phyloP scores from a whole-genome alignment of 2,329 filamentous ascomycete genomes.

The Tolypocladium tropicale region DNA sequence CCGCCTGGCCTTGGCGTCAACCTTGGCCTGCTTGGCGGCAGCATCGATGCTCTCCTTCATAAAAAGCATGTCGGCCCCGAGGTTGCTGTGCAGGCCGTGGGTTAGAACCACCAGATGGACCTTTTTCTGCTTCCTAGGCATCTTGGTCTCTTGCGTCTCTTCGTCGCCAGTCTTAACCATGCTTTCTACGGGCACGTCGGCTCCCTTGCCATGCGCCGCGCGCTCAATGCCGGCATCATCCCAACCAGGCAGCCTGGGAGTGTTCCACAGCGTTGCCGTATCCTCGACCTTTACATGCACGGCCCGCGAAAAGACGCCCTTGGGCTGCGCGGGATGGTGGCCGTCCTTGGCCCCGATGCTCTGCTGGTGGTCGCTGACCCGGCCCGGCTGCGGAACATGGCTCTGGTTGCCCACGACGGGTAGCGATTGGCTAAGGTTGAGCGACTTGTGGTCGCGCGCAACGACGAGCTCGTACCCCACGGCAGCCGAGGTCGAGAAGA shows the following conservation, averaged over 20 bases:
- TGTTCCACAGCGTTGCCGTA: conserved; percentile 85
- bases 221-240: conserved; percentile 29
- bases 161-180: conserved; percentile 20
- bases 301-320: conserved; percentile 77
- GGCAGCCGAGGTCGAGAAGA: conserved; percentile 82
- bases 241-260: conserved; percentile 67
- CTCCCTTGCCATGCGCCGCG: conserved; percentile 9
- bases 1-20: conserved; percentile 54
- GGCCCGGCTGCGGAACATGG: conserved; percentile 53
- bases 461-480: conserved; percentile 84
- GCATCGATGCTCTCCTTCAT: conserved; percentile 95
- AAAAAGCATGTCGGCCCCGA: conserved; percentile 93
- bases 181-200: conserved; percentile 23
- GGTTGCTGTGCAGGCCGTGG: conserved; percentile 90
- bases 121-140: conserved; percentile 54
- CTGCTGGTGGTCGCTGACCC: conserved; percentile 67
- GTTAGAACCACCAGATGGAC: conserved; percentile 88
- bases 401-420: conserved; percentile 34
- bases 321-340: conserved; percentile 51
- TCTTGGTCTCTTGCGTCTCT: conserved; percentile 14
- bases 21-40: conserved; percentile 62
- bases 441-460: conserved; percentile 73
- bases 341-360: conserved; percentile 45
- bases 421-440: conserved; percentile 50
- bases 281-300: conserved; percentile 74